Percentiles rank a stretch among this genome's conserved stretches.
Evolutionary conservation across 805 yeast genomes (phyloP).

Genomic region (Brettanomyces naardenensis): DNA sequence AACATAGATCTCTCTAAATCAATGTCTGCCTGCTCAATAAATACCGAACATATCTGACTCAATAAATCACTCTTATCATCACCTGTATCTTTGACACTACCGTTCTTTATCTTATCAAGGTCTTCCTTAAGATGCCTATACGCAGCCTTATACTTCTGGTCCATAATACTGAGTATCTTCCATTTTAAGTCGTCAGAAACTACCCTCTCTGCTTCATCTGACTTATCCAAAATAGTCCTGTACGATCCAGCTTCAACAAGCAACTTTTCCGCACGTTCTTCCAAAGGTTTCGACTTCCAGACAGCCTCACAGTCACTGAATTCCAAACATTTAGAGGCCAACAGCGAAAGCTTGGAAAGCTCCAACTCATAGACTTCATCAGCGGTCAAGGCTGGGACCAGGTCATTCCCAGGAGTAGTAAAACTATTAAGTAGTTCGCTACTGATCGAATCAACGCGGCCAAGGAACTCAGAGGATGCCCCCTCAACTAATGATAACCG

Average conservation of each 20-base stretch:
- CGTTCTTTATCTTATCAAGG: conserved; percentile 13
- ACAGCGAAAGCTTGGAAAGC: conserved; percentile 23
- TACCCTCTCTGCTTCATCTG: conserved; percentile 6
- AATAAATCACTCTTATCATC: conserved; percentile 18
- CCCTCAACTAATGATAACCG: conserved; percentile 3
- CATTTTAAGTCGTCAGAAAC: conserved; percentile 25
- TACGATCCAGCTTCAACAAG: conserved; percentile 37
- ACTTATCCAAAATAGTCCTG: conserved; percentile 34
- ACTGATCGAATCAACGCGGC: conserved; percentile 12
- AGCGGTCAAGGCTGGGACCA: conserved; percentile 22
- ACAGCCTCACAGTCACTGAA: conserved; percentile 21
- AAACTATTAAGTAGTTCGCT: conserved; percentile 9
- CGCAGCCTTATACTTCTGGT: conserved; percentile 30
- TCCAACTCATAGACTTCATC: conserved; percentile 21
- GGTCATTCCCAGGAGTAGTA: conserved; percentile 11
- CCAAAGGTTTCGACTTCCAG: conserved; percentile 29
- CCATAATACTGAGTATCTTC: conserved; percentile 33
- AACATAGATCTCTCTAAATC: conserved; percentile 41
- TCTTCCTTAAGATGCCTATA: conserved; percentile 25
- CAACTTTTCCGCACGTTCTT: conserved; percentile 28
- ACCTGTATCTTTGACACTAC: conserved; percentile 8
- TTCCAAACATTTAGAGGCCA: conserved; percentile 22
- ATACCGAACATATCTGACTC: conserved; percentile 31
- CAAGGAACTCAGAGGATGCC: conserved; percentile 6
- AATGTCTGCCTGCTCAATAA: conserved; percentile 45